These are phyloP conservation scores for Lipomyces sp. DNA, from an alignment of 805 yeast genomes.

Conservation along the genomic window DNA sequence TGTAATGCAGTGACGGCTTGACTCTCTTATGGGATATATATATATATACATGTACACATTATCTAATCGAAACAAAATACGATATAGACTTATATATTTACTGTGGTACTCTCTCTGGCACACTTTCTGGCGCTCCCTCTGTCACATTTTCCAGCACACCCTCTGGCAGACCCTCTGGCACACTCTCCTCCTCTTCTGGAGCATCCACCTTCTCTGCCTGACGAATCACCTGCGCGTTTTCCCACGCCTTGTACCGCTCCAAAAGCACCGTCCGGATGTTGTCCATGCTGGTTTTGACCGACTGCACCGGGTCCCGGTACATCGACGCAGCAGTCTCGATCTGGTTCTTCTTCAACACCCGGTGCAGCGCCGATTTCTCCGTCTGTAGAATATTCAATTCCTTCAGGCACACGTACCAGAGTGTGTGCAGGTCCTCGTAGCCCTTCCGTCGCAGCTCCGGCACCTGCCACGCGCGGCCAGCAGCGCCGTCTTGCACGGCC, in stretches of 20 bases:
- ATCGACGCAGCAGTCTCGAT: constrained; percentile 43
- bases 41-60: neutral
- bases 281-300: constrained; percentile 45
- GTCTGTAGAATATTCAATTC: constrained; percentile 78
- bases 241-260: constrained; percentile 75
- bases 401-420: constrained; percentile 84
- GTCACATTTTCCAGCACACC: no score
- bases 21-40: neutral
- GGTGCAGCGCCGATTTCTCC: constrained; percentile 61
- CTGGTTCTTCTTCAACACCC: constrained; percentile 30
- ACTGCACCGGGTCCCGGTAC: constrained; percentile 32
- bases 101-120: no score
- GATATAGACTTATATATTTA: no score
- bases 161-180: neutral
- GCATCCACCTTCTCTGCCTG: neutral
- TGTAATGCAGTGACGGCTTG: neutral
- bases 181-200: neutral
- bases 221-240: constrained; percentile 43
- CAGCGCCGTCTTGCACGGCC: constrained; percentile 44
- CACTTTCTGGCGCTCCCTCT: no score
- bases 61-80: no score
- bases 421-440: constrained; percentile 83
- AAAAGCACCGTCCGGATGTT: constrained; percentile 80
- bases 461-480: constrained; percentile 77
- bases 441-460: constrained; percentile 87